phyloP scores from a whole-genome alignment of 805 yeast genomes.

The Zygosaccharomyces bailii region DNA sequence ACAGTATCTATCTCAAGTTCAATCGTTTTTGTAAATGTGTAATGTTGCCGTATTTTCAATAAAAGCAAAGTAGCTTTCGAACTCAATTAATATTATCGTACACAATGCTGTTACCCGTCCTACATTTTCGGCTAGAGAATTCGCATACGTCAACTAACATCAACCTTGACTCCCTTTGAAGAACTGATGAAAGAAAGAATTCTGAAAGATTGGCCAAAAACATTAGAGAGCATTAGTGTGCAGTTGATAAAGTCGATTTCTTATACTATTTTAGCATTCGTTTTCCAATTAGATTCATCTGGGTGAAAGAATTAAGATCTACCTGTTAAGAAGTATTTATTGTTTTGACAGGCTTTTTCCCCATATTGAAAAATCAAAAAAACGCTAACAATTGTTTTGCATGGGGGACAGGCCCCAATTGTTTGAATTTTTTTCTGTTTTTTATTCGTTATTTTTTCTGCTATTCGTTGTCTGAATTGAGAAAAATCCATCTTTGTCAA shows the following conservation, averaged over 20 bases:
- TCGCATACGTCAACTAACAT: not conserved
- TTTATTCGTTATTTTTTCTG: not conserved
- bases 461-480: too few relatives aligned
- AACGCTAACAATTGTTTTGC: not conserved
- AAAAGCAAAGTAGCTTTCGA: too few relatives aligned
- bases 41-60: too few relatives aligned
- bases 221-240: not conserved
- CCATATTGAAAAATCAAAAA: conserved; percentile 1
- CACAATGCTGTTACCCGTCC: not conserved
- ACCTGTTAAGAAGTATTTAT: conserved; percentile 2
- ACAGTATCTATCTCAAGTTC: too few relatives aligned
- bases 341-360: conserved; percentile 3
- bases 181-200: too few relatives aligned
- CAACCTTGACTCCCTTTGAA: conserved; percentile 1
- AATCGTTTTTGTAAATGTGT: too few relatives aligned
- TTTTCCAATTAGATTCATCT: not conserved
- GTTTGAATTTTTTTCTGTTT: not conserved
- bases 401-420: conserved; percentile 1
- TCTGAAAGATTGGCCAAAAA: too few relatives aligned
- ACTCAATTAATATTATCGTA: not conserved
- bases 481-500: not conserved
- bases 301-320: conserved; percentile 3
- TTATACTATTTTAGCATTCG: not conserved
- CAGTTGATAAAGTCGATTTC: not conserved
- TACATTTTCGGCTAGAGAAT: not conserved